A percentile compares a stretch with the other conserved stretches of the same genome.
phyloP scores from a whole-genome alignment of 2,329 filamentous ascomycete genomes.

The Phaeomoniella chlamydospora region DNA sequence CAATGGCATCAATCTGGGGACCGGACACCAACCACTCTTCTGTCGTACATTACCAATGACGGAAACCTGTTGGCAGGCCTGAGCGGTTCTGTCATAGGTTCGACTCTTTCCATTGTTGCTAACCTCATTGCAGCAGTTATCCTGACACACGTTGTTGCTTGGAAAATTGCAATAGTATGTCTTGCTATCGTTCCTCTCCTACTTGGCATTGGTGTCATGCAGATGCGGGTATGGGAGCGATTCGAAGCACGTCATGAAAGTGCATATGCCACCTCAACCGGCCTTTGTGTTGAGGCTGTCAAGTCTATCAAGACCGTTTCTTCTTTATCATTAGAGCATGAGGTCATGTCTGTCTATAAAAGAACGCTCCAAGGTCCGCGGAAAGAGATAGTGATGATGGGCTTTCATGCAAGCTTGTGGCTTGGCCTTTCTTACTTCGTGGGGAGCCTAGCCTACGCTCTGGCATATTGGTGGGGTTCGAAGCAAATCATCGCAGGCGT shows the following conservation, averaged over 20 bases:
- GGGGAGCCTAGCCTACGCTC: too few relatives aligned
- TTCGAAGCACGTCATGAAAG: background rate
- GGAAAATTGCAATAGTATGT: conserved; percentile 62
- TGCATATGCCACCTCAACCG: background rate
- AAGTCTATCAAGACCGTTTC: conserved; percentile 14
- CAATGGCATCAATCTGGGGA: conserved; percentile 27
- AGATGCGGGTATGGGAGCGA: conserved; percentile 24
- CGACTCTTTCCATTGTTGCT: conserved; percentile 49
- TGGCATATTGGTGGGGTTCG: too few relatives aligned
- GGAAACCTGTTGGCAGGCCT: conserved; percentile 36
- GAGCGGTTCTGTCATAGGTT: conserved; percentile 28
- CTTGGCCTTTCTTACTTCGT: too few relatives aligned
- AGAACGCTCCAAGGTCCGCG: too few relatives aligned
- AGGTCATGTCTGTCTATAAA: too few relatives aligned
- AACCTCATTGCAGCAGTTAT: conserved; percentile 49
- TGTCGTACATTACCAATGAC: conserved; percentile 31
- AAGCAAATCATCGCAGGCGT: too few relatives aligned
- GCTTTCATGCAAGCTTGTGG: too few relatives aligned
- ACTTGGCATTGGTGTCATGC: conserved; percentile 54
- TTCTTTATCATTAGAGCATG: too few relatives aligned
- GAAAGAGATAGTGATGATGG: too few relatives aligned
- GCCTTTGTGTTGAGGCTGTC: background rate
- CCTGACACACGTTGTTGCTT: conserved; percentile 58
- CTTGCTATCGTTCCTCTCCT: conserved; percentile 55
- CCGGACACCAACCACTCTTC: conserved; percentile 33